Percentiles rank a stretch among this genome's conserved stretches.
Conservation (phyloP, 2,329 filamentous ascomycete genomes). For the Cephalotrichum gorgonifer region DNA sequence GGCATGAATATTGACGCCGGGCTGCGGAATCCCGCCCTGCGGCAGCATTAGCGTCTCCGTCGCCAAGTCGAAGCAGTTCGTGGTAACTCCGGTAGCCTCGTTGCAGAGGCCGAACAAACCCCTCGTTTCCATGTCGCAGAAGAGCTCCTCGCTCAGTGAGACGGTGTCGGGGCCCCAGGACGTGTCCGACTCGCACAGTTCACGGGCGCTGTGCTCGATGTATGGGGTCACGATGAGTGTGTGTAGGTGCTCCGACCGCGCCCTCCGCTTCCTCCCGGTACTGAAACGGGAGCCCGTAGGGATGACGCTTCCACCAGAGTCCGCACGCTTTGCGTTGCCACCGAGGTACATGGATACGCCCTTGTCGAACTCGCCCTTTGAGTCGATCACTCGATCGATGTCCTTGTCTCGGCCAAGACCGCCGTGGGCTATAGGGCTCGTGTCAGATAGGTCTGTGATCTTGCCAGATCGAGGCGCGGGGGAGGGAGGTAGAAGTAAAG, state of each 20-base stretch:
- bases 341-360: slow-evolving; percentile 6
- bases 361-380: slow-evolving; percentile 7
- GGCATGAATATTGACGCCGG: not conserved
- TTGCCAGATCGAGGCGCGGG: not conserved
- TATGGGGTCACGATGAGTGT: slow-evolving; percentile 13
- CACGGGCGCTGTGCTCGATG: slow-evolving; percentile 16
- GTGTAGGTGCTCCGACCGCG: not conserved
- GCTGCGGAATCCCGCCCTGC: not conserved
- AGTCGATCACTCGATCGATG: slow-evolving; percentile 9
- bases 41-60: not conserved
- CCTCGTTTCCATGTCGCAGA: slow-evolving; percentile 21
- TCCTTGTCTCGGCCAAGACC: slow-evolving; percentile 8
- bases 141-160: slow-evolving; percentile 16
- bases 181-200: slow-evolving; percentile 17
- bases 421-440: not conserved
- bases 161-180: slow-evolving; percentile 21
- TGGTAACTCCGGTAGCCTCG: not conserved
- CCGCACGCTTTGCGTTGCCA: slow-evolving; percentile 3
- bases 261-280: not conserved
- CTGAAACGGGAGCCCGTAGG: not conserved
- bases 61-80: slow-evolving; percentile 12
- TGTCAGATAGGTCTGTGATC: not conserved
- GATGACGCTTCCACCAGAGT: not conserved
- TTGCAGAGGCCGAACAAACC: slow-evolving; percentile 16
- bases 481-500: not conserved